Percentiles rank a stretch among this genome's conserved stretches.
Evolutionary conservation across 495 filamentous ascomycete genomes (phyloP).

Genomic region (Xylaria curta): DNA sequence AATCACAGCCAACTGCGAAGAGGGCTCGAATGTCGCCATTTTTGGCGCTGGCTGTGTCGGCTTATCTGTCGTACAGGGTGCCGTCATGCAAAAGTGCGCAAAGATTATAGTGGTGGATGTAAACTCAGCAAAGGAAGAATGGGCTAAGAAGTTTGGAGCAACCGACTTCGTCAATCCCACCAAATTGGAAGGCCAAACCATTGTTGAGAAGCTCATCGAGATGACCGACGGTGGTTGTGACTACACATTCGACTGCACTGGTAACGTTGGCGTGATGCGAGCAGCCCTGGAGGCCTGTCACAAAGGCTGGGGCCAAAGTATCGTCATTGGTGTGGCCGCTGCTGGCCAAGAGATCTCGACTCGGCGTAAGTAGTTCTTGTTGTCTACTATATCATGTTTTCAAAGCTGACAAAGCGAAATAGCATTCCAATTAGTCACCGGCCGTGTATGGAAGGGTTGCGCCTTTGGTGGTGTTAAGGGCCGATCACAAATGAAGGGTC

Average conservation of each 20-base stretch:
- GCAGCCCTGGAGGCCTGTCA: conserved; percentile 96
- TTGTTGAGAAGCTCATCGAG: conserved; percentile 91
- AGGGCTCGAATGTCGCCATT: conserved; percentile 88
- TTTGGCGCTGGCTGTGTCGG: conserved; percentile 98
- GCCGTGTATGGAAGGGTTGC: conserved; percentile 96
- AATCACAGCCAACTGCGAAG: conserved; percentile 88
- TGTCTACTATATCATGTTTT: not conserved
- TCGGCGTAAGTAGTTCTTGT: conserved; percentile 74
- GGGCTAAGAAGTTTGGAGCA: conserved; percentile 92
- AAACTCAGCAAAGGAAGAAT: conserved; percentile 89
- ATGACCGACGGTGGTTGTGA: conserved; percentile 99
- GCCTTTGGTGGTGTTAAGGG: conserved; percentile 99
- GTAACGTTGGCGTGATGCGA: conserved; percentile 95
- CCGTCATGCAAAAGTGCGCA: conserved; percentile 82
- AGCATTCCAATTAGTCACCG: conserved; percentile 99
- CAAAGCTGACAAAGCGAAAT: conserved; percentile 35
- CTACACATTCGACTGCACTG: conserved; percentile 99
- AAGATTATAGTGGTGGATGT: conserved; percentile 97
- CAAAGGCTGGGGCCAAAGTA: conserved; percentile 98
- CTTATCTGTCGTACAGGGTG: conserved; percentile 91
- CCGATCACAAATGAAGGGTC: conserved; percentile 84
- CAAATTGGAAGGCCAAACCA: conserved; percentile 74
- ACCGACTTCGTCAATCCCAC: conserved; percentile 97
- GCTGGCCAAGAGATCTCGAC: conserved; percentile 97
- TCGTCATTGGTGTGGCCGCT: conserved; percentile 96